Conservation (phyloP, 345 rosid species). For the Excoecaria agallocha region DNA sequence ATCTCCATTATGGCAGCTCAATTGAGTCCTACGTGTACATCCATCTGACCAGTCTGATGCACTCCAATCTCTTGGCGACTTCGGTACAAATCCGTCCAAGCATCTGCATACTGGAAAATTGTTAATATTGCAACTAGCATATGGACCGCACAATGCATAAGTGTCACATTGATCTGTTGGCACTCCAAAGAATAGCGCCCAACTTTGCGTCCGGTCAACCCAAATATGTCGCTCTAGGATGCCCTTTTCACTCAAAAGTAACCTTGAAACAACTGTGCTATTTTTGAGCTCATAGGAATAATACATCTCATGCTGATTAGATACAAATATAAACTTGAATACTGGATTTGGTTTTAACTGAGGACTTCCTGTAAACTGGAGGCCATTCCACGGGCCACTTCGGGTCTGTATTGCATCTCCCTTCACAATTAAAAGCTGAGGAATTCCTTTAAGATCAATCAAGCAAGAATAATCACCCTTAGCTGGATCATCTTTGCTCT, state of each 20-base stretch:
- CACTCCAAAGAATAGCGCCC: slow-evolving; percentile 1
- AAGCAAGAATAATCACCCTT: slow-evolving; percentile 14
- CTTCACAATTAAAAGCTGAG: slow-evolving; percentile 11
- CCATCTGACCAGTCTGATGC: slow-evolving; percentile 23
- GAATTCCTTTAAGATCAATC: slow-evolving; percentile 17
- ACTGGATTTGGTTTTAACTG: neutral
- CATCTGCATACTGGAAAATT: slow-evolving; percentile 4
- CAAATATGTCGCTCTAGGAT: slow-evolving; percentile 11
- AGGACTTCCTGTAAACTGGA: slow-evolving; percentile 14
- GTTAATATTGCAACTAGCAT: slow-evolving; percentile 21
- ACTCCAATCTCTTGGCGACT: slow-evolving; percentile 16
- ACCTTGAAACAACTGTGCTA: slow-evolving; percentile 11
- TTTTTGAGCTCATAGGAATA: slow-evolving; percentile 7
- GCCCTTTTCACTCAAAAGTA: slow-evolving; percentile 11
- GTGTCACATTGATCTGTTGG: slow-evolving; percentile 15
- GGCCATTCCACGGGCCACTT: slow-evolving; percentile 35
- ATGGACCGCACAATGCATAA: slow-evolving; percentile 17
- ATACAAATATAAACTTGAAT: slow-evolving; percentile 12
- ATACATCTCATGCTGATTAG: slow-evolving; percentile 8
- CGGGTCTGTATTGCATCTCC: slow-evolving; percentile 7
- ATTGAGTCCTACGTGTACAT: slow-evolving; percentile 8
- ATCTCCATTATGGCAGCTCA: slow-evolving; percentile 12
- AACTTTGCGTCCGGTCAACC: slow-evolving; percentile 17
- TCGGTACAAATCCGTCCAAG: slow-evolving; percentile 26
- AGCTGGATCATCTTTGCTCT: slow-evolving; percentile 19